Evolutionary conservation across 495 filamentous ascomycete species (phyloP).

Genomic region (Trypethelium eluteriae): DNA sequence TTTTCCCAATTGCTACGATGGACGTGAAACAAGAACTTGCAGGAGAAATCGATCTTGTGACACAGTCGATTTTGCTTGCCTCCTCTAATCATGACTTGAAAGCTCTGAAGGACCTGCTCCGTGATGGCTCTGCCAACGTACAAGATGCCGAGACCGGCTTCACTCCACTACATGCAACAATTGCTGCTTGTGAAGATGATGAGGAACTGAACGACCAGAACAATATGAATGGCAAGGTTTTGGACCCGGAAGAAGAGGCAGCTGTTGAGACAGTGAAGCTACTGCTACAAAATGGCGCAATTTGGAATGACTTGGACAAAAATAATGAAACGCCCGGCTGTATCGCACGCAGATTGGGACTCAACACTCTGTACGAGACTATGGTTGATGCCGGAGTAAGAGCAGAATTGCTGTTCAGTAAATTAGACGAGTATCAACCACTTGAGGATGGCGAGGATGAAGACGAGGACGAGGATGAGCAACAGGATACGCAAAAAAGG

Average conservation of each 20-base stretch:
- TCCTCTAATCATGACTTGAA: slow-evolving; percentile 74
- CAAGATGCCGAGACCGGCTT: slow-evolving; percentile 80
- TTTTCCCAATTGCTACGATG: neutral
- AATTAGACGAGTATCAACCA: slow-evolving; percentile 52
- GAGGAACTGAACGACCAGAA: slow-evolving; percentile 22
- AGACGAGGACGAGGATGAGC: slow-evolving; percentile 40
- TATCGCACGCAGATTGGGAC: slow-evolving; percentile 62
- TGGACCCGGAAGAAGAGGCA: slow-evolving; percentile 39
- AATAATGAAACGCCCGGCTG: slow-evolving; percentile 89
- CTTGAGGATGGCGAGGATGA: slow-evolving; percentile 51
- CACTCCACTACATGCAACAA: slow-evolving; percentile 82
- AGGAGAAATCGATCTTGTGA: neutral
- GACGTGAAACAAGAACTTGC: neutral
- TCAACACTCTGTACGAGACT: slow-evolving; percentile 68
- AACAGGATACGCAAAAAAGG: slow-evolving; percentile 19
- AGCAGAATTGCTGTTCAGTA: slow-evolving; percentile 69
- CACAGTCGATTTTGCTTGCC: slow-evolving; percentile 55
- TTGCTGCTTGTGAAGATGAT: slow-evolving; percentile 66
- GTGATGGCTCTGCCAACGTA: slow-evolving; percentile 59
- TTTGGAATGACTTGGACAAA: slow-evolving; percentile 91
- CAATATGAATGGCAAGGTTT: slow-evolving; percentile 23
- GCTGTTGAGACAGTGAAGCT: slow-evolving; percentile 62
- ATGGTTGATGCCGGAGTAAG: slow-evolving; percentile 88
- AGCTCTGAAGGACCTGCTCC: slow-evolving; percentile 65
- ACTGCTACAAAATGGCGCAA: slow-evolving; percentile 77